A percentile compares a stretch with the other conserved stretches of the same genome.
Evolutionary conservation across 768 basidiomycete species (phyloP).

Genomic region (Lentinula boryana): DNA sequence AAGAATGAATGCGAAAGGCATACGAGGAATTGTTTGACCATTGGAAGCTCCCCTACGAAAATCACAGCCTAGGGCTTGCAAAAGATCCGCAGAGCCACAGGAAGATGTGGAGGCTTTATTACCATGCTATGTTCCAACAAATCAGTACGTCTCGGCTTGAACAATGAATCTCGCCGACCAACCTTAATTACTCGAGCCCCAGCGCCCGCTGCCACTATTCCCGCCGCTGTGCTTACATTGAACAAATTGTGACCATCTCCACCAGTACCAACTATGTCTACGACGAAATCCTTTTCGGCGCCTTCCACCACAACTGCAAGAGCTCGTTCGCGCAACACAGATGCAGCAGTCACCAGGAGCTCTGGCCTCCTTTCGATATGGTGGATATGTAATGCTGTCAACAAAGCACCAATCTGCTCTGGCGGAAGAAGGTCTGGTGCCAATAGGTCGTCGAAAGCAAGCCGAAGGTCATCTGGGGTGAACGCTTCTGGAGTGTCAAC

Average conservation of each 20-base stretch:
- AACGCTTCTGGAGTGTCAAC: constrained; percentile 80
- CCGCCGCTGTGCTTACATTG: constrained; percentile 95
- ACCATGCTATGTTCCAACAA: constrained; percentile 61
- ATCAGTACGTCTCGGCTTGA: constrained; percentile 1
- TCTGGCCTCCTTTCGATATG: constrained; percentile 73
- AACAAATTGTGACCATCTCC: constrained; percentile 95
- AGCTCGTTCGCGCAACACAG: constrained; percentile 65
- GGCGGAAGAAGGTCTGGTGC: constrained; percentile 58
- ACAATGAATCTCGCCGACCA: not conserved
- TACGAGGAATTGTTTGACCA: constrained; percentile 46
- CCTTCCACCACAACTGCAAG: constrained; percentile 56
- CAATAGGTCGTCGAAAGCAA: constrained; percentile 71
- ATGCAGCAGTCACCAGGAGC: constrained; percentile 73
- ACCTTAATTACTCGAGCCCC: constrained; percentile 94
- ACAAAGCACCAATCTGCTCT: constrained; percentile 82
- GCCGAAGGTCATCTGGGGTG: constrained; percentile 64
- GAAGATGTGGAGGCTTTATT: constrained; percentile 87
- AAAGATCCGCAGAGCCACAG: constrained; percentile 90
- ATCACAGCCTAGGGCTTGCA: constrained; percentile 75
- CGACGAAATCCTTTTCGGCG: constrained; percentile 53
- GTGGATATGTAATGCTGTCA: constrained; percentile 79
- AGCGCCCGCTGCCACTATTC: constrained; percentile 89
- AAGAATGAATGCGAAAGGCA: constrained; percentile 90
- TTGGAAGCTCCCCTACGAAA: constrained; percentile 40
- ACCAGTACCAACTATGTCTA: constrained; percentile 88